These are phyloP conservation scores for Cardamine chenopodiifolia DNA, from an alignment of 345 rosid species.

Conservation along the genomic window DNA sequence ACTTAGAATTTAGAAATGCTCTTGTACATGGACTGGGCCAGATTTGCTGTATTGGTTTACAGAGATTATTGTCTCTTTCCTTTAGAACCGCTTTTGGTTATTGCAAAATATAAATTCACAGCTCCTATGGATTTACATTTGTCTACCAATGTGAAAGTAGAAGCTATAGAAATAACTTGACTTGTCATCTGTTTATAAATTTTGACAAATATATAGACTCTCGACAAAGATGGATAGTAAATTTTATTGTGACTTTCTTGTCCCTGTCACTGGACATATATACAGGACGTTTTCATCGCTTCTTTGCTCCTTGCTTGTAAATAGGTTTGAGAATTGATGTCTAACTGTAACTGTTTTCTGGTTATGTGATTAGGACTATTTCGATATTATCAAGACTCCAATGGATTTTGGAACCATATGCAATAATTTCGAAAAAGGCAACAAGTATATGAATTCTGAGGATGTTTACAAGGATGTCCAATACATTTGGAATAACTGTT, in stretches of 20 bases:
- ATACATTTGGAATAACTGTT: slow-evolving; percentile 90
- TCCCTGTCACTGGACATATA: too few relatives aligned
- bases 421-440: slow-evolving; percentile 69
- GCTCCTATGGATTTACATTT: slow-evolving; percentile 1
- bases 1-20: background rate
- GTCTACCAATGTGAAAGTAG: background rate
- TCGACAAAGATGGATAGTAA: too few relatives aligned
- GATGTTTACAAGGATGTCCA: slow-evolving; percentile 89
- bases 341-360: slow-evolving; percentile 29
- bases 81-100: background rate
- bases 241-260: too few relatives aligned
- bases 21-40: background rate
- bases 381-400: slow-evolving; percentile 90
- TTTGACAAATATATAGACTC: background rate
- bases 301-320: background rate
- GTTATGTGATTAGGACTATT: slow-evolving; percentile 68
- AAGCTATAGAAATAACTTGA: background rate
- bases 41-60: background rate
- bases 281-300: background rate
- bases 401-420: slow-evolving; percentile 99
- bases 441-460: slow-evolving; percentile 73
- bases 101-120: background rate
- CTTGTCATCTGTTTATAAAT: background rate
- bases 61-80: background rate
- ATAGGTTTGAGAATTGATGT: background rate